A percentile compares a stretch with the other conserved stretches of the same genome.
Conservation (phyloP, 2,329 filamentous ascomycete genomes). For the Hortaea werneckii region DNA sequence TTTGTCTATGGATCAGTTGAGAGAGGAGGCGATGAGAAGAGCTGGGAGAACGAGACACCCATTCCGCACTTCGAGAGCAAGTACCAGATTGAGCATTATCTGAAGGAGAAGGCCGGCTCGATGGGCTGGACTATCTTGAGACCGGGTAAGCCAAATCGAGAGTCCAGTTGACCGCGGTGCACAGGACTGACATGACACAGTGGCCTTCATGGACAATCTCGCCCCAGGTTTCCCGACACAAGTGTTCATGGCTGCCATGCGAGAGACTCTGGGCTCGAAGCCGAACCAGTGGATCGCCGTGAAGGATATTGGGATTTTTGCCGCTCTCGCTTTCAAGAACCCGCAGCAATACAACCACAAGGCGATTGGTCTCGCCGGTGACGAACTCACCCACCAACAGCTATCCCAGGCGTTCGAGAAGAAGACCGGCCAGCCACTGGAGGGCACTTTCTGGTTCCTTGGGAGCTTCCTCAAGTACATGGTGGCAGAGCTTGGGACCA, state of each 20-base stretch:
- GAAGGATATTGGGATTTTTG: conserved; percentile 45
- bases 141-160: conserved; percentile 4
- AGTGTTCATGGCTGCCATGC: conserved; percentile 40
- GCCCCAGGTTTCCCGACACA: conserved; percentile 39
- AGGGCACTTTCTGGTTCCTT: conserved; percentile 36
- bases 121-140: conserved; percentile 10
- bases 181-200: conserved; percentile 20
- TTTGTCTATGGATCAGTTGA: conserved; percentile 58
- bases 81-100: conserved; percentile 50
- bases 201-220: conserved; percentile 55
- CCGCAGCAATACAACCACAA: conserved; percentile 37
- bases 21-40: conserved; percentile 46
- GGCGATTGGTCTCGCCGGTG: conserved; percentile 42
- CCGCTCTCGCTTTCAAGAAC: conserved; percentile 37
- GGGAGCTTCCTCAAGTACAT: conserved; percentile 33
- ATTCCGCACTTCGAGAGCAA: conserved; percentile 51
- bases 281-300: conserved; percentile 31
- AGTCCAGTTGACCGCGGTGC: too few species aligned
- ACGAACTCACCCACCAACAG: conserved; percentile 41
- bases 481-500: conserved; percentile 26
- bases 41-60: conserved; percentile 43
- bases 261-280: conserved; percentile 25
- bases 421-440: conserved; percentile 34
- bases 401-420: conserved; percentile 38
- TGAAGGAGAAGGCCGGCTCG: conserved; percentile 36